These are phyloP conservation scores for Oryza meridionalis DNA, from an alignment of 176 grass and related monocot genomes.

Conservation along the genomic window DNA sequence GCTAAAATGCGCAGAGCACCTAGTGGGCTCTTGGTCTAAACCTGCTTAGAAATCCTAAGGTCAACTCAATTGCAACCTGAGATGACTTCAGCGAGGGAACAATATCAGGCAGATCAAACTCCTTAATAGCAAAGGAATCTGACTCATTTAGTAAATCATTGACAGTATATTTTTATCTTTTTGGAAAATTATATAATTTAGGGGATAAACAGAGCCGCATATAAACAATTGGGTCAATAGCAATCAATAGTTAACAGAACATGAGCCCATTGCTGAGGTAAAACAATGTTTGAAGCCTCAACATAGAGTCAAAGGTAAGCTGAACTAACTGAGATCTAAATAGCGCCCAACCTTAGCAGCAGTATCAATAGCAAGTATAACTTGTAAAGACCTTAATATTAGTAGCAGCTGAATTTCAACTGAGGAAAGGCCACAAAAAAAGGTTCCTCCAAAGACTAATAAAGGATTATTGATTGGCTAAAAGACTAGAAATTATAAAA, in stretches of 20 bases:
- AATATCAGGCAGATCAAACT: neutral
- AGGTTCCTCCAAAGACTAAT: neutral
- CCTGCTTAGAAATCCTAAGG: neutral
- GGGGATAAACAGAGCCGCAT: neutral
- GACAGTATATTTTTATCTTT: neutral
- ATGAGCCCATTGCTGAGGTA: neutral
- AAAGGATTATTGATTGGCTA: neutral
- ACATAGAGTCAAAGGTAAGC: neutral
- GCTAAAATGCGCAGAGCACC: neutral
- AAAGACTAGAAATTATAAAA: too few species aligned
- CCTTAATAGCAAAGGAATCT: neutral
- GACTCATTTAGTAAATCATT: neutral
- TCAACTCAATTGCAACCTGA: neutral
- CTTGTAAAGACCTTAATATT: neutral
- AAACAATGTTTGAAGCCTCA: neutral
- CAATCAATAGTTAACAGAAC: neutral
- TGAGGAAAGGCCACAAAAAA: neutral
- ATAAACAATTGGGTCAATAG: neutral
- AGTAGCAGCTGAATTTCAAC: slow-evolving; percentile 3
- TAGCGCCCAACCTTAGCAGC: neutral
- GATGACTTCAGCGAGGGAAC: neutral
- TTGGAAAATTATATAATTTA: neutral
- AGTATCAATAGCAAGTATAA: slow-evolving; percentile 8
- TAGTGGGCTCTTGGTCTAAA: neutral
- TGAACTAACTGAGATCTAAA: slow-evolving; percentile 2